Conservation (phyloP, 805 yeast genomes). For the Starmerella floris region DNA sequence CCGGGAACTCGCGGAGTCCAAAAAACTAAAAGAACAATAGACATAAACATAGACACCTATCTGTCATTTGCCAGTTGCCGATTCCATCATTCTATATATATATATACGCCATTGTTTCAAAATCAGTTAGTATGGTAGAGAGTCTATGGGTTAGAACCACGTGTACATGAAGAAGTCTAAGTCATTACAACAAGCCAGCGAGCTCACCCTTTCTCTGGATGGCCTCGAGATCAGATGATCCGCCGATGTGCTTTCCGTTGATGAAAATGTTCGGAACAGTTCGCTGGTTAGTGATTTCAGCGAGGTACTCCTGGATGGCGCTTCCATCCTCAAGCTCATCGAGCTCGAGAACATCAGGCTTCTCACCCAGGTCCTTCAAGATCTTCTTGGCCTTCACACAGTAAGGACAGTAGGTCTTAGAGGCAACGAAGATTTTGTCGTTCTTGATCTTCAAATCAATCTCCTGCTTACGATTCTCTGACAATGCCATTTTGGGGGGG, state of each 20-base stretch:
- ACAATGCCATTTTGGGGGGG: slow-evolving; percentile 18
- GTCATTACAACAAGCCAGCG: slow-evolving; percentile 31
- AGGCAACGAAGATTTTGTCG: slow-evolving; percentile 66
- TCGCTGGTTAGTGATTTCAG: slow-evolving; percentile 69
- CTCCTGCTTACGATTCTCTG: slow-evolving; percentile 22
- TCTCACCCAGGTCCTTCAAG: slow-evolving; percentile 31
- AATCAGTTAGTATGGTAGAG: too few species aligned
- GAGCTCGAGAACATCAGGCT: slow-evolving; percentile 24
- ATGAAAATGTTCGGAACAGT: slow-evolving; percentile 91
- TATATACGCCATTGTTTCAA: too few species aligned
- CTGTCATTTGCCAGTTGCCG: too few species aligned
- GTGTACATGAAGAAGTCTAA: too few species aligned
- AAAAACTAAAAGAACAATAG: slow-evolving; percentile 14
- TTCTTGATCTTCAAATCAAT: slow-evolving; percentile 51
- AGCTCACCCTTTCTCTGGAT: slow-evolving; percentile 52
- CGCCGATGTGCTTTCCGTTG: slow-evolving; percentile 87
- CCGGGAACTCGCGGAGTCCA: slow-evolving; percentile 1
- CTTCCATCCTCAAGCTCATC: slow-evolving; percentile 47
- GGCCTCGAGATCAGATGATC: slow-evolving; percentile 76
- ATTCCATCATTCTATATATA: not conserved
- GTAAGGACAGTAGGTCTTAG: slow-evolving; percentile 63
- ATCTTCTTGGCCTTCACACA: slow-evolving; percentile 39
- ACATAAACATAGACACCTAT: too few species aligned
- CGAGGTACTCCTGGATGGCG: slow-evolving; percentile 68
- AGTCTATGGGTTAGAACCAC: too few species aligned